Evolutionary conservation across 257 asterid genomes (phyloP).

Genomic region (Solanum chiquidenum): DNA sequence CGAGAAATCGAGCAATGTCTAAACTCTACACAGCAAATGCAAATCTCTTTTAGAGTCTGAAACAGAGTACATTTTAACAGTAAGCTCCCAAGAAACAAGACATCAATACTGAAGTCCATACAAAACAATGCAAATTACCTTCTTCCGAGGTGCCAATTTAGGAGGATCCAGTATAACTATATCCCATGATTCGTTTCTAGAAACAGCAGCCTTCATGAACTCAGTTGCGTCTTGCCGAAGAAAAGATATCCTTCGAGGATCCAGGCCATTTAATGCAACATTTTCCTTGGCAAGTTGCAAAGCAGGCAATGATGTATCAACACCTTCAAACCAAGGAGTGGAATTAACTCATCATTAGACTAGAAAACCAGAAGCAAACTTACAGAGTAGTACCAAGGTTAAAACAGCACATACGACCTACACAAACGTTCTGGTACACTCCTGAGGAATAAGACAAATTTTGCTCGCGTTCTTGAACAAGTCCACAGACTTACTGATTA

Average conservation of each 20-base stretch:
- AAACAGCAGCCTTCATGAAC: constrained; percentile 69
- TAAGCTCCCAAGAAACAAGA: not conserved
- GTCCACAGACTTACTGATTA: not conserved
- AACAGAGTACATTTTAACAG: not conserved
- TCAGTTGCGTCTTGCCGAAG: constrained; percentile 64
- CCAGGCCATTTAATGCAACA: constrained; percentile 52
- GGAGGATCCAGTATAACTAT: constrained; percentile 91
- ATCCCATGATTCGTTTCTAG: constrained; percentile 71
- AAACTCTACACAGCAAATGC: not conserved
- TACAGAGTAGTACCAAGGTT: not conserved
- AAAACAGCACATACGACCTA: not conserved
- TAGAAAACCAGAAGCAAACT: not conserved
- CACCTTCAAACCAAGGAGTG: constrained; percentile 37
- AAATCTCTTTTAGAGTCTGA: not conserved
- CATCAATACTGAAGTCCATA: constrained; percentile 3
- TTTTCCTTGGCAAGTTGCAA: constrained; percentile 69
- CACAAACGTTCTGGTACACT: not conserved
- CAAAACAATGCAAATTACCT: constrained; percentile 29
- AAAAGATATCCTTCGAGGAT: constrained; percentile 45
- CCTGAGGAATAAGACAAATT: not conserved
- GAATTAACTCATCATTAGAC: not conserved
- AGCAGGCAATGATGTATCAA: constrained; percentile 87
- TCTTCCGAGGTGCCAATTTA: constrained; percentile 71
- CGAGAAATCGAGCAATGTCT: not conserved
- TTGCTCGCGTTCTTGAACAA: not conserved